These are phyloP conservation scores for Myxozyma geophila DNA, from an alignment of 805 yeast species.

Conservation along the genomic window DNA sequence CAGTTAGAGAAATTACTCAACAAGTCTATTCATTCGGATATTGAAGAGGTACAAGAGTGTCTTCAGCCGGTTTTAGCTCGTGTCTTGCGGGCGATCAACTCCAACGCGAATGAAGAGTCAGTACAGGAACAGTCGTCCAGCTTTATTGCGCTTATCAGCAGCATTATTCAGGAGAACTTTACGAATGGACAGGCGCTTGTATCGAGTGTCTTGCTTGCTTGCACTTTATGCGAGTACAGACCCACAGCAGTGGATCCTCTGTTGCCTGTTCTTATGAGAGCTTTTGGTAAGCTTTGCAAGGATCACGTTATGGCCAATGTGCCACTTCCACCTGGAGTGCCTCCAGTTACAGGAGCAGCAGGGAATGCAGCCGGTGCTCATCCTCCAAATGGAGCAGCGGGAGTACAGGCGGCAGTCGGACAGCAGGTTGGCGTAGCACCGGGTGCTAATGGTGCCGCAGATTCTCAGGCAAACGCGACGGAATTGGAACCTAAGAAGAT, in stretches of 20 bases:
- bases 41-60: conserved; percentile 85
- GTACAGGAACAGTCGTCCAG: conserved; percentile 65
- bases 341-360: conserved; percentile 20
- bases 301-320: conserved; percentile 77
- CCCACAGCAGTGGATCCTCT: conserved; percentile 77
- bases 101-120: conserved; percentile 52
- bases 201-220: conserved; percentile 74
- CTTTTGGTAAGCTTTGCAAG: conserved; percentile 84
- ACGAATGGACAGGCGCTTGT: conserved; percentile 73
- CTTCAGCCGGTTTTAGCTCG: conserved; percentile 74
- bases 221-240: conserved; percentile 69
- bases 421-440: conserved; percentile 9
- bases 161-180: conserved; percentile 79
- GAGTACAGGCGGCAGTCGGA: conserved; percentile 9
- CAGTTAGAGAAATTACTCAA: conserved; percentile 76
- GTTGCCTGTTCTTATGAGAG: conserved; percentile 77
- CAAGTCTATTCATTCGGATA: conserved; percentile 78
- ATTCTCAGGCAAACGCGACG: conserved; percentile 33
- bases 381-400: background rate
- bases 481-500: conserved; percentile 83
- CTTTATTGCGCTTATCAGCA: conserved; percentile 63
- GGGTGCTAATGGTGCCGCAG: conserved; percentile 8
- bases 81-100: conserved; percentile 66
- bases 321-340: conserved; percentile 37
- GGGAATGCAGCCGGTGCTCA: conserved; percentile 12